A percentile compares a stretch with the other conserved stretches of the same genome.
Evolutionary conservation across 2,329 filamentous ascomycete genomes (phyloP).

Genomic region (Nannizziopsis arthrosporioides): DNA sequence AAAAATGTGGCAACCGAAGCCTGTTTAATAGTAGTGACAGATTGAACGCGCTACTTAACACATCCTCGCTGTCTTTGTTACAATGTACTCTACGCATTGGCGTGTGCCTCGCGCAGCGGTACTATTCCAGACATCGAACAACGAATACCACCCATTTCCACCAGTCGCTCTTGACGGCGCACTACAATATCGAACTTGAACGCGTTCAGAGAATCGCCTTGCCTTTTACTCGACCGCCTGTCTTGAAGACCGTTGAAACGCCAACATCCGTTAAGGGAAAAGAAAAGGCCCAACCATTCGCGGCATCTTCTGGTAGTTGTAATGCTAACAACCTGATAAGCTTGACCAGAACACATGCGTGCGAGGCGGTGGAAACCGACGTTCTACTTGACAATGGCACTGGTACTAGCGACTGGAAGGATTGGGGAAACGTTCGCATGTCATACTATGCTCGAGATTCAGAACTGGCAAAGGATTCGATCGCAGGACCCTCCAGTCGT

Average conservation of each 20-base stretch:
- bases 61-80: slow-evolving; percentile 67
- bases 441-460: slow-evolving; percentile 55
- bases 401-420: slow-evolving; percentile 47
- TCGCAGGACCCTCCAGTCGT: slow-evolving; percentile 17
- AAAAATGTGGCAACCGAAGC: slow-evolving; percentile 93
- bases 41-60: slow-evolving; percentile 79
- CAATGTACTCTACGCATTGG: slow-evolving; percentile 67
- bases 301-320: slow-evolving; percentile 36
- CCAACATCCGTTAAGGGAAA: slow-evolving; percentile 57
- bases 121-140: slow-evolving; percentile 71
- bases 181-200: slow-evolving; percentile 64
- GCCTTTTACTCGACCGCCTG: slow-evolving; percentile 65
- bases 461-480: slow-evolving; percentile 23
- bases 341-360: slow-evolving; percentile 50
- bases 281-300: slow-evolving; percentile 44
- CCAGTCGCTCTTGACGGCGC: slow-evolving; percentile 63
- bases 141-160: slow-evolving; percentile 55
- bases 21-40: slow-evolving; percentile 90
- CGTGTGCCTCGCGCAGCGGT: slow-evolving; percentile 79
- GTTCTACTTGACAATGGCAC: slow-evolving; percentile 22
- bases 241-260: slow-evolving; percentile 40
- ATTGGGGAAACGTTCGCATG: slow-evolving; percentile 70
- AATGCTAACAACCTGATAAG: slow-evolving; percentile 76
- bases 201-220: slow-evolving; percentile 71
- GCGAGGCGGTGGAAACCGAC: slow-evolving; percentile 23